phyloP scores from a whole-genome alignment of 208 protist genomes.

The Leptomonas pyrrhocoris region DNA sequence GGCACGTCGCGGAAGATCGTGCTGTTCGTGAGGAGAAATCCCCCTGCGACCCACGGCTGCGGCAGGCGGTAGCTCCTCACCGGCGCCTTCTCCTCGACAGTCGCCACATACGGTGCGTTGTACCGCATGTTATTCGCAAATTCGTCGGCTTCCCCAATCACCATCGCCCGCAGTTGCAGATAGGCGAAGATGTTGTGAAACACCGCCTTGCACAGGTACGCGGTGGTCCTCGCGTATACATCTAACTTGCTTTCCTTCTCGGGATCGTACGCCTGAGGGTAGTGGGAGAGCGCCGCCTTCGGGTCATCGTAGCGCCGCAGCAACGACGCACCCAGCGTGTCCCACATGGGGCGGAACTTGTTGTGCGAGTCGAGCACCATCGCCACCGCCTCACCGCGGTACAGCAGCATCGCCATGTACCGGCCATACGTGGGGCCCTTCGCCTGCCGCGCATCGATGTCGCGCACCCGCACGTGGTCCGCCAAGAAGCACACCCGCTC shows the following conservation, averaged over 20 bases:
- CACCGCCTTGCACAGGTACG: conserved; percentile 66
- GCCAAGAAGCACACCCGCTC: conserved; percentile 52
- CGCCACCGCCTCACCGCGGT: conserved; percentile 67
- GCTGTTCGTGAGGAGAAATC: conserved; percentile 64
- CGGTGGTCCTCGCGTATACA: conserved; percentile 35
- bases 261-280: conserved; percentile 54
- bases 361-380: conserved; percentile 88
- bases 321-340: conserved; percentile 45
- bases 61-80: conserved; percentile 40
- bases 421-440: conserved; percentile 82
- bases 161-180: conserved; percentile 43
- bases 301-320: conserved; percentile 41
- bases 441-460: conserved; percentile 50
- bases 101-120: conserved; percentile 41
- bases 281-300: conserved; percentile 80
- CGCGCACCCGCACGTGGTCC: conserved; percentile 56
- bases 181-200: conserved; percentile 54
- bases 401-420: conserved; percentile 86
- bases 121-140: conserved; percentile 52
- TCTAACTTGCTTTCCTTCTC: not conserved
- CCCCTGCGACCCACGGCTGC: conserved; percentile 83
- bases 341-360: conserved; percentile 74
- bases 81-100: conserved; percentile 9
- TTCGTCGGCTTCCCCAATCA: conserved; percentile 5
- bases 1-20: conserved; percentile 82